These are phyloP conservation scores for Dysphania ambrosioides DNA, from an alignment of 148 eudicot genomes.

Conservation along the genomic window DNA sequence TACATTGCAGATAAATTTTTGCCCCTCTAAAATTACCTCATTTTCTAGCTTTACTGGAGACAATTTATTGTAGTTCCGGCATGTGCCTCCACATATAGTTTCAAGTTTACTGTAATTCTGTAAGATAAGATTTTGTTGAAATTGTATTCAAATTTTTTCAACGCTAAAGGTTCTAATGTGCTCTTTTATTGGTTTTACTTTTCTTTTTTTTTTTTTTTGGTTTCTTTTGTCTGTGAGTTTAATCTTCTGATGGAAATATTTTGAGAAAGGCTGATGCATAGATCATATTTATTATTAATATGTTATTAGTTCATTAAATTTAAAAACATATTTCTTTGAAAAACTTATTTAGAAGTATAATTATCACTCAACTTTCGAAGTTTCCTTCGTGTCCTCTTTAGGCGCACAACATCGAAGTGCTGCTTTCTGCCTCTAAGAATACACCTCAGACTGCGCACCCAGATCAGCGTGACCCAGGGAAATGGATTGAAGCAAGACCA, in stretches of 20 bases:
- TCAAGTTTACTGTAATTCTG: constrained; percentile 12
- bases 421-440: no score
- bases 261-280: no score
- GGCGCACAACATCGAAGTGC: no score
- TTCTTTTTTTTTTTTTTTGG: neutral
- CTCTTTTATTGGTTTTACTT: neutral
- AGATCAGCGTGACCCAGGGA: no score
- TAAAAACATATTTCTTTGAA: no score
- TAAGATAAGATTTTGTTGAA: constrained; percentile 23
- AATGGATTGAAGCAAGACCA: no score
- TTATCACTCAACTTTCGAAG: no score
- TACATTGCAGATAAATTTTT: constrained; percentile 22
- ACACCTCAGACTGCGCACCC: no score
- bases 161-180: neutral
- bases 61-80: constrained; percentile 8
- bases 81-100: constrained; percentile 11
- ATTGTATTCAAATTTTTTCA: neutral
- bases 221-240: neutral
- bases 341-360: no score
- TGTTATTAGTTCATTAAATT: no score
- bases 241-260: neutral
- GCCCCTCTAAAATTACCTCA: neutral
- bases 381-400: no score
- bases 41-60: constrained; percentile 13
- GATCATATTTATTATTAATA: no score